Evolutionary conservation across 306 rosid genomes (phyloP).

Genomic region (Glycine latifolia): DNA sequence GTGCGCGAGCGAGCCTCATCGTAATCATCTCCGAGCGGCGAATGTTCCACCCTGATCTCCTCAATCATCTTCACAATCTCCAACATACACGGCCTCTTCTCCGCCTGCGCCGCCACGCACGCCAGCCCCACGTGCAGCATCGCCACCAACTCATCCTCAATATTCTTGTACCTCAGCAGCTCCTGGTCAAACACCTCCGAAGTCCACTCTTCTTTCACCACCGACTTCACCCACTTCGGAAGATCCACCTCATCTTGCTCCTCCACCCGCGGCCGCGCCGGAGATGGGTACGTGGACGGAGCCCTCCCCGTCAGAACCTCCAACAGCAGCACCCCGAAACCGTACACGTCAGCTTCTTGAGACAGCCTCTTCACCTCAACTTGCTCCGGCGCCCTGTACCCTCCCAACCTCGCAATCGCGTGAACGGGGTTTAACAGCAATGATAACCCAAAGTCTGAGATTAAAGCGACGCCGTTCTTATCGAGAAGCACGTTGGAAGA

Average conservation of each 20-base stretch:
- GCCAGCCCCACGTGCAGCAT: slow-evolving; percentile 88
- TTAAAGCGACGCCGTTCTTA: slow-evolving; percentile 85
- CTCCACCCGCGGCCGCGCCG: no score
- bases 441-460: slow-evolving; percentile 85
- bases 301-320: slow-evolving; percentile 86
- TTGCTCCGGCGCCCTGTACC: slow-evolving; percentile 94
- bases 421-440: slow-evolving; percentile 80
- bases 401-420: slow-evolving; percentile 85
- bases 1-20: slow-evolving; percentile 81
- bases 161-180: slow-evolving; percentile 90
- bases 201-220: slow-evolving; percentile 94
- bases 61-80: slow-evolving; percentile 91
- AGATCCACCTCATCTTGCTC: slow-evolving; percentile 55
- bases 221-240: slow-evolving; percentile 87
- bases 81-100: slow-evolving; percentile 84
- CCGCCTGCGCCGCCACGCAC: slow-evolving; percentile 73
- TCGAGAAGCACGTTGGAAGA: slow-evolving; percentile 90
- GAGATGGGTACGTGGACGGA: slow-evolving; percentile 47
- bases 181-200: slow-evolving; percentile 94
- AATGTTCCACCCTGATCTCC: slow-evolving; percentile 82
- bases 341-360: slow-evolving; percentile 85
- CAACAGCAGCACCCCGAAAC: slow-evolving; percentile 80
- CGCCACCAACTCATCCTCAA: slow-evolving; percentile 91
- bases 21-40: slow-evolving; percentile 78
- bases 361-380: slow-evolving; percentile 73